Evolutionary conservation across 2,329 filamentous ascomycete genomes (phyloP).

Genomic region (Colletotrichum plurivorum): DNA sequence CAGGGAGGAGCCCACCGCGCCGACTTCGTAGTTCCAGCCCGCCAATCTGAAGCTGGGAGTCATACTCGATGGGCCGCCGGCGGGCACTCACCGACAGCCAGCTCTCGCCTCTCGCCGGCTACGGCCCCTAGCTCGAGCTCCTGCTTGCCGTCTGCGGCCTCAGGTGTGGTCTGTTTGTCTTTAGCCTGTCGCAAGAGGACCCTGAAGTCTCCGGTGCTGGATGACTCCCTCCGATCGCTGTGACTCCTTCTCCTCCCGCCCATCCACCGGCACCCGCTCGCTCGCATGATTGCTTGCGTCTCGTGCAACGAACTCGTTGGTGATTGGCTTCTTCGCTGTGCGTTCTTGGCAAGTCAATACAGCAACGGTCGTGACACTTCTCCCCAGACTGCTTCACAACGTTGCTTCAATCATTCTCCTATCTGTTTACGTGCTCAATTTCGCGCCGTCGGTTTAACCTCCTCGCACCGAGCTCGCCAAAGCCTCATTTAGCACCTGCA

Average conservation of each 20-base stretch:
- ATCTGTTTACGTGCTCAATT: not conserved
- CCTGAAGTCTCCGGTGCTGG: not conserved
- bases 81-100: slow-evolving; percentile 34
- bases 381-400: slow-evolving; percentile 1
- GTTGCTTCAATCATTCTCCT: not conserved
- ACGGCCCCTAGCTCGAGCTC: slow-evolving; percentile 28
- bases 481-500: not conserved
- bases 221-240: slow-evolving; percentile 21
- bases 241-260: slow-evolving; percentile 16
- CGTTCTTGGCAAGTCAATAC: slow-evolving; percentile 15
- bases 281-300: slow-evolving; percentile 9
- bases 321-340: slow-evolving; percentile 3
- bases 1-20: slow-evolving; percentile 12
- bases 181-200: slow-evolving; percentile 10
- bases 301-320: not conserved
- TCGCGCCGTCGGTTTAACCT: not conserved
- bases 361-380: slow-evolving; percentile 26
- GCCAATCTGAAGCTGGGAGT: slow-evolving; percentile 27
- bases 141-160: slow-evolving; percentile 13
- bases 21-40: slow-evolving; percentile 19
- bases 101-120: slow-evolving; percentile 23
- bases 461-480: not conserved
- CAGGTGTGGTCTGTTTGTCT: not conserved
- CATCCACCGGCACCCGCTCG: not conserved
- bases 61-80: slow-evolving; percentile 31